Conservation (phyloP, 2,329 filamentous ascomycete species). For the Apiospora pterosperma region DNA sequence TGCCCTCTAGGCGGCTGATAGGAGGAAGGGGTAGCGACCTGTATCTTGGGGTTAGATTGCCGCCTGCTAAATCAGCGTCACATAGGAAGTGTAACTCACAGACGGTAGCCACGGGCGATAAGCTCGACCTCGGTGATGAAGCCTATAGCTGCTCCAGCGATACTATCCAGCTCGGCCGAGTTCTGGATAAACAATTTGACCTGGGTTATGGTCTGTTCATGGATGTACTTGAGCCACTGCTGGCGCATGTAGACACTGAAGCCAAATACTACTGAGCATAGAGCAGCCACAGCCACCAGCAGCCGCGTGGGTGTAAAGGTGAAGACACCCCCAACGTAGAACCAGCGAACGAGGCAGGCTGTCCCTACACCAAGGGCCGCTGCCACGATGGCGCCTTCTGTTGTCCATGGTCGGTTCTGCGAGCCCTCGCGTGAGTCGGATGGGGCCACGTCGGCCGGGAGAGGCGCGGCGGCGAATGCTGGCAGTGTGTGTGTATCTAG, state of each 20-base stretch:
- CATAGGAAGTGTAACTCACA: conserved; percentile 17
- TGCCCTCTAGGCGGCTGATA: conserved; percentile 87
- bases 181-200: conserved; percentile 25
- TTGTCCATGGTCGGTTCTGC: conserved; percentile 13
- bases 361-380: conserved; percentile 24
- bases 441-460: conserved; percentile 1
- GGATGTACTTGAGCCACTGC: conserved; percentile 27
- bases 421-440: neutral
- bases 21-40: conserved; percentile 88
- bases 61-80: neutral
- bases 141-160: conserved; percentile 30
- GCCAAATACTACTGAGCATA: conserved; percentile 16
- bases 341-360: conserved; percentile 26
- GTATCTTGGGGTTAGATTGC: conserved; percentile 11
- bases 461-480: conserved; percentile 18
- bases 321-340: conserved; percentile 21
- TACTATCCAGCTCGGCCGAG: conserved; percentile 27
- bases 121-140: conserved; percentile 33
- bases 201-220: conserved; percentile 25
- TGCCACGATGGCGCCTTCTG: conserved; percentile 26
- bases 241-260: conserved; percentile 26
- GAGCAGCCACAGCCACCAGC: conserved; percentile 16
- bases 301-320: conserved; percentile 23
- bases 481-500: conserved; percentile 14
- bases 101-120: conserved; percentile 29